phyloP scores from a whole-genome alignment of 2,329 filamentous ascomycete genomes.

The Xylaria digitata region DNA sequence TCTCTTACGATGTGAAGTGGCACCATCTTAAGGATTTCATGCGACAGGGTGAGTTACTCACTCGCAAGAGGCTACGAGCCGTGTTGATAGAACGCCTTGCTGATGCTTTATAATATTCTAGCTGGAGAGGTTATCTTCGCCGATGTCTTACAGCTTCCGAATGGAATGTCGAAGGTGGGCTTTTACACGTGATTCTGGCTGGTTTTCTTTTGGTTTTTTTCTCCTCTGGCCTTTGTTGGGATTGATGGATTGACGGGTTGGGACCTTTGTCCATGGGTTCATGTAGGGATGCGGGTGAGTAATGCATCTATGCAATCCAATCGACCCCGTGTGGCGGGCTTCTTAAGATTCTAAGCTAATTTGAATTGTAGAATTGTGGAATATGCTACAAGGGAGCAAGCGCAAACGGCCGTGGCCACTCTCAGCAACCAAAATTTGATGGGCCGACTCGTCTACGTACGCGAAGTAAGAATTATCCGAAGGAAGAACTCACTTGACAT shows the following conservation, averaged over 20 bases:
- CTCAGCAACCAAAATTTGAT: conserved; percentile 99
- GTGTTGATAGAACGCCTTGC: conserved; percentile 48
- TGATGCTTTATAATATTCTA: conserved; percentile 61
- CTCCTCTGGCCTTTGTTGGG: conserved; percentile 77
- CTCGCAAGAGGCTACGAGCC: conserved; percentile 38
- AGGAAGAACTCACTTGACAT: conserved; percentile 35
- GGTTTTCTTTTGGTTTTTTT: conserved; percentile 79
- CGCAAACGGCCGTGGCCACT: conserved; percentile 94
- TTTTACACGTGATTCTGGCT: conserved; percentile 89
- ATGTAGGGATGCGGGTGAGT: conserved; percentile 99
- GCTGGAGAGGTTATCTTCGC: conserved; percentile 99
- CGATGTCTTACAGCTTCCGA: conserved; percentile 98
- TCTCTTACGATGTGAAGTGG: conserved; percentile 99
- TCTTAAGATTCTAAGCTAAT: conserved; percentile 48
- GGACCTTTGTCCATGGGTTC: conserved; percentile 84
- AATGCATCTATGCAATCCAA: neutral
- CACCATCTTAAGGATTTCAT: conserved; percentile 99
- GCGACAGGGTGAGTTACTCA: conserved; percentile 85
- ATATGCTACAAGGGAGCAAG: conserved; percentile 99
- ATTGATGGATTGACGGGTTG: conserved; percentile 98
- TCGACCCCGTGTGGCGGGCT: neutral
- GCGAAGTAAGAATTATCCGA: conserved; percentile 74
- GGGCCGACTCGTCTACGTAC: conserved; percentile 97
- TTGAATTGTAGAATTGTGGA: conserved; percentile 86
- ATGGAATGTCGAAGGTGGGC: conserved; percentile 99